These are phyloP conservation scores for Rhamnella rubrinervis DNA, from an alignment of 331 rosid genomes.

Conservation along the genomic window DNA sequence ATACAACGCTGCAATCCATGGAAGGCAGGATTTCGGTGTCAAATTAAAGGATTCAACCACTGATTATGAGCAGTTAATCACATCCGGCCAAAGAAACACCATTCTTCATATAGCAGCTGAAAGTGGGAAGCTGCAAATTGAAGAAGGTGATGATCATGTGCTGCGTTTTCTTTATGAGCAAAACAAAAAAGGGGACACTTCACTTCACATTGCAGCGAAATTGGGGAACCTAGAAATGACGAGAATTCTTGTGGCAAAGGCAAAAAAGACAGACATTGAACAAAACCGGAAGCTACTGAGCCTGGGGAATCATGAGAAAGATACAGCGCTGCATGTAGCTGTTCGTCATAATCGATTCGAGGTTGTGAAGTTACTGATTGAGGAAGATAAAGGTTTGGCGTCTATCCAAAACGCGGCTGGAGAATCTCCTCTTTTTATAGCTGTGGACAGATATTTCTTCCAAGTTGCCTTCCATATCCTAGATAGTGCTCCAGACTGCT, in stretches of 20 bases:
- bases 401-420: constrained; percentile 3
- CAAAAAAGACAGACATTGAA: neutral
- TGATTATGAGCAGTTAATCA: too few relatives aligned
- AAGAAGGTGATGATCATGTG: neutral
- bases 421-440: constrained; percentile 18
- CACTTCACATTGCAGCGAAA: constrained; percentile 12
- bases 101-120: constrained; percentile 15
- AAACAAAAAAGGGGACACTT: constrained; percentile 13
- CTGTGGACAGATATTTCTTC: neutral
- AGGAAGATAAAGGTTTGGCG: constrained; percentile 3
- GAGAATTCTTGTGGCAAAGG: neutral
- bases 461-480: neutral
- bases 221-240: neutral
- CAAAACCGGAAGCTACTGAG: neutral
- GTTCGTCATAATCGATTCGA: neutral
- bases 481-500: neutral
- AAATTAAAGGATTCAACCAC: too few relatives aligned
- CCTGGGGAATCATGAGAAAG: neutral
- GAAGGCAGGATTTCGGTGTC: too few relatives aligned
- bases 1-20: too few relatives aligned
- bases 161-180: neutral
- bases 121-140: neutral
- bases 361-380: neutral
- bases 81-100: constrained; percentile 2
- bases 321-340: constrained; percentile 22